Evolutionary conservation across 225 moss, liverwort and hornwort genomes (phyloP), one percentile per base, ranked within the genome.

Genomic region (Antitrichia curtipendula): DNA sequence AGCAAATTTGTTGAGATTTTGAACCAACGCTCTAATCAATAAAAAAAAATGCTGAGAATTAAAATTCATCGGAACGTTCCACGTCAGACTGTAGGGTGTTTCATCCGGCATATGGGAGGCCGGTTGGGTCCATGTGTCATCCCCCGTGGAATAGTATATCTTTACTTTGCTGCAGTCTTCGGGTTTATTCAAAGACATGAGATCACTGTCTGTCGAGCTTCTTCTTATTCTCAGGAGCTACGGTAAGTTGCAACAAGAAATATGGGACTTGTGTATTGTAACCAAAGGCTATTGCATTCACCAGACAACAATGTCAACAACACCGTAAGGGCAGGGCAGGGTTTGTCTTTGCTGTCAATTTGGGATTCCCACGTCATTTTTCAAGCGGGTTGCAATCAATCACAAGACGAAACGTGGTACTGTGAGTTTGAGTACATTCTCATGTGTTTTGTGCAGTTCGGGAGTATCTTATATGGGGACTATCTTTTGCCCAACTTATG

Each of bases 201-300:
- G 0, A 2, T 1, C 0, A 0, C 0, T 0, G 0, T 9, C 12
- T 25, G 49, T 36, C 62, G 7, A 86, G 83, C 31, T 72, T 60
- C 57, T 0, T 24, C 2, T 54, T 85, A 31, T 61, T 27, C 75
- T 85, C 54, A 20, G 61, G 53, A 85, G 77, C 76, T 76, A 21
- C 63, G 47, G 53, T 76, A 53, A 21, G 68, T 68, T 70, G 70
- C 28, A 62, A 85, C 75, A 74, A 63, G 45, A 76, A 53, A 63
- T 31, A 76, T 61, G 65, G 54, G 63, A 77, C 40, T 76, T 53
- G 3, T 76, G 38, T 64, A 31, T 47, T 18, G 7, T 31, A 73
- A 47, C 65, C 23, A 41, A 41, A 54, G 52, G 53, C 45, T 45
- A 45, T 45, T 45, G 7, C 7, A 45, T 45, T 45, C 45, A 45